phyloP scores from a whole-genome alignment of 2,329 filamentous ascomycete genomes.

The Podosphaera xanthii region DNA sequence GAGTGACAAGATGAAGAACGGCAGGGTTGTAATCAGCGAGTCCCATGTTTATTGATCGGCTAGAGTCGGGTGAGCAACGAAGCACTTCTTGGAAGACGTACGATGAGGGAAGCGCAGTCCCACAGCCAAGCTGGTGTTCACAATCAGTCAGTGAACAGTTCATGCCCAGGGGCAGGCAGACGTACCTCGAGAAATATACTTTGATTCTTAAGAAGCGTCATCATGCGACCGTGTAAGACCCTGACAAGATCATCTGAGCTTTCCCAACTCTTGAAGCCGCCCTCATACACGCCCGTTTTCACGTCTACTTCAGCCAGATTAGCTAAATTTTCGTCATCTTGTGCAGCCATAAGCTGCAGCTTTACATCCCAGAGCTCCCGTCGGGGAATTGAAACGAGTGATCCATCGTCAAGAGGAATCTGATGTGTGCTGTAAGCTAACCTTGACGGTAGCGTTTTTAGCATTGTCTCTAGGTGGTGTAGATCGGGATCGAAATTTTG shows the following conservation, averaged over 20 bases:
- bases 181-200: slow-evolving; percentile 14
- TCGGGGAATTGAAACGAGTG: slow-evolving; percentile 34
- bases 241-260: slow-evolving; percentile 61
- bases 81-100: slow-evolving; percentile 36
- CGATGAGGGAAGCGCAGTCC: slow-evolving; percentile 50
- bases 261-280: slow-evolving; percentile 79
- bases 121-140: slow-evolving; percentile 43
- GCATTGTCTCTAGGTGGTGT: slow-evolving; percentile 27
- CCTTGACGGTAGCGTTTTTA: slow-evolving; percentile 45
- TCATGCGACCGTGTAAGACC: slow-evolving; percentile 18
- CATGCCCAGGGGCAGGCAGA: not conserved
- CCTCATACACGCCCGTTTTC: slow-evolving; percentile 63
- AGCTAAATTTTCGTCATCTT: slow-evolving; percentile 27
- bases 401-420: slow-evolving; percentile 30
- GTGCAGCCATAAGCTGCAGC: slow-evolving; percentile 59
- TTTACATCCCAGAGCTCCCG: slow-evolving; percentile 65
- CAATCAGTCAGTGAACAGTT: slow-evolving; percentile 2
- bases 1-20: slow-evolving; percentile 54
- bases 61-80: slow-evolving; percentile 8
- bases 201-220: slow-evolving; percentile 2
- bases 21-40: slow-evolving; percentile 62
- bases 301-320: slow-evolving; percentile 47
- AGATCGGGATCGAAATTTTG: slow-evolving; percentile 30
- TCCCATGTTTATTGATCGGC: slow-evolving; percentile 28
- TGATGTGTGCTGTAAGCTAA: slow-evolving; percentile 43